phyloP scores from a whole-genome alignment of 2,329 filamentous ascomycete species.

The Aulographum hederae region DNA sequence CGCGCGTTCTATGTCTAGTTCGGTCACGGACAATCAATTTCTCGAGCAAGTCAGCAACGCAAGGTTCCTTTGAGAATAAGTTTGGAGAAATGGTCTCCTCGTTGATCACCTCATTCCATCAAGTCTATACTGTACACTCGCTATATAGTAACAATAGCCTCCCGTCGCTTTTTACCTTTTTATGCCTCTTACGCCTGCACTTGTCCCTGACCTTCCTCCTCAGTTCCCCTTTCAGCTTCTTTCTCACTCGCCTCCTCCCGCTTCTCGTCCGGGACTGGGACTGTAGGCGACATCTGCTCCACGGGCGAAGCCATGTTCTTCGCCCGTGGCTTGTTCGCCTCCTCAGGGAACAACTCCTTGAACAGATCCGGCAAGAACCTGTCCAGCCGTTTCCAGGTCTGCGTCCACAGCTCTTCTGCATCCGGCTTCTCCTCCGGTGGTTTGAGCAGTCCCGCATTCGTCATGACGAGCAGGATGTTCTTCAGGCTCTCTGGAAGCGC shows the following conservation, averaged over 20 bases:
- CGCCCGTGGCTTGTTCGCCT: slow-evolving; percentile 9
- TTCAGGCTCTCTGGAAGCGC: slow-evolving; percentile 90
- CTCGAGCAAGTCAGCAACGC: too few relatives aligned
- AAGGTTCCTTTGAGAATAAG: too few relatives aligned
- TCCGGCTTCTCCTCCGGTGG: slow-evolving; percentile 37
- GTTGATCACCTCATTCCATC: too few relatives aligned
- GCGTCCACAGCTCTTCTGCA: slow-evolving; percentile 38
- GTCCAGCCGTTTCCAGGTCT: slow-evolving; percentile 41
- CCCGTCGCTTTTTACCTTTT: too few relatives aligned
- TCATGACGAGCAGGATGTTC: slow-evolving; percentile 91
- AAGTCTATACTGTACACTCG: too few relatives aligned
- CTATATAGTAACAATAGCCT: too few relatives aligned
- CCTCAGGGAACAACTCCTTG: slow-evolving; percentile 37
- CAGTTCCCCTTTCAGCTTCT: not conserved
- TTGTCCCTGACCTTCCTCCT: not conserved
- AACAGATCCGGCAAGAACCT: slow-evolving; percentile 42
- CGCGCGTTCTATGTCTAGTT: too few relatives aligned
- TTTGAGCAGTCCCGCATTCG: slow-evolving; percentile 68
- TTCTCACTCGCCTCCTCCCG: not conserved
- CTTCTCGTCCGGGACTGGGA: not conserved
- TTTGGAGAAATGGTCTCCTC: too few relatives aligned
- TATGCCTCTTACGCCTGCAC: too few relatives aligned
- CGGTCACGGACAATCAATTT: too few relatives aligned
- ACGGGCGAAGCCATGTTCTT: not conserved
- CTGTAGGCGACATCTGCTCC: not conserved